Evolutionary conservation across 1,284 basidiomycete genomes (phyloP).

Genomic region (Irpex sp.): DNA sequence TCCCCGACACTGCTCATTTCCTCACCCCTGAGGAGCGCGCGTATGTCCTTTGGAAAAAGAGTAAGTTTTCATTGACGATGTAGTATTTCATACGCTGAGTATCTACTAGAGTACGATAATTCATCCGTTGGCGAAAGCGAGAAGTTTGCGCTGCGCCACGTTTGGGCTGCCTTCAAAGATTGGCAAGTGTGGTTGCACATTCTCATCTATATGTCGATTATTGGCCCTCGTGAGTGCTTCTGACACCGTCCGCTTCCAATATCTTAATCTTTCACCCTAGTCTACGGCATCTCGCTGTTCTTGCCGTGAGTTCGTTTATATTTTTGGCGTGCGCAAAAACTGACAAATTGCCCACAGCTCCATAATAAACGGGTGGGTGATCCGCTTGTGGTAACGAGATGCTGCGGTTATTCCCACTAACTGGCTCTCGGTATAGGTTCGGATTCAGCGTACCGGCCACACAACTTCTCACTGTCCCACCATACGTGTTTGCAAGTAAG

Average conservation of each 20-base stretch:
- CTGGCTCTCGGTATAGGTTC: slow-evolving; percentile 35
- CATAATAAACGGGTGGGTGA: slow-evolving; percentile 52
- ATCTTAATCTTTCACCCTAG: slow-evolving; percentile 16
- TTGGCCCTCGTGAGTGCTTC: slow-evolving; percentile 49
- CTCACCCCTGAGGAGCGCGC: slow-evolving; percentile 56
- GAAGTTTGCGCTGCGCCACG: slow-evolving; percentile 47
- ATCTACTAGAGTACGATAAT: slow-evolving; percentile 52
- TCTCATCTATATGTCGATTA: slow-evolving; percentile 57
- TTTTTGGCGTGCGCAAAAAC: neutral
- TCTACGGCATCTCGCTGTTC: slow-evolving; percentile 62
- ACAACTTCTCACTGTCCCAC: slow-evolving; percentile 68
- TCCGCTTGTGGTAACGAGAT: neutral
- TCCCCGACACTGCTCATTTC: slow-evolving; percentile 53
- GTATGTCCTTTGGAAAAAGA: slow-evolving; percentile 61
- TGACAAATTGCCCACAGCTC: slow-evolving; percentile 35
- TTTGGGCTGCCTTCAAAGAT: slow-evolving; percentile 51
- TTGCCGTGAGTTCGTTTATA: slow-evolving; percentile 45
- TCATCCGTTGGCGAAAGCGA: slow-evolving; percentile 67
- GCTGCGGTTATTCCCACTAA: neutral
- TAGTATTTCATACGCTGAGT: neutral
- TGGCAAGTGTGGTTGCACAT: slow-evolving; percentile 68
- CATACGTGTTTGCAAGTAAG: slow-evolving; percentile 61
- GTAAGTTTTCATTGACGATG: slow-evolving; percentile 28
- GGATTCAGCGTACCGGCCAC: slow-evolving; percentile 53
- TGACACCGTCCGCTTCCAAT: neutral